These are phyloP conservation scores for Xerocomellus dryophilus DNA, from an alignment of 768 basidiomycete genomes.

Conservation along the genomic window DNA sequence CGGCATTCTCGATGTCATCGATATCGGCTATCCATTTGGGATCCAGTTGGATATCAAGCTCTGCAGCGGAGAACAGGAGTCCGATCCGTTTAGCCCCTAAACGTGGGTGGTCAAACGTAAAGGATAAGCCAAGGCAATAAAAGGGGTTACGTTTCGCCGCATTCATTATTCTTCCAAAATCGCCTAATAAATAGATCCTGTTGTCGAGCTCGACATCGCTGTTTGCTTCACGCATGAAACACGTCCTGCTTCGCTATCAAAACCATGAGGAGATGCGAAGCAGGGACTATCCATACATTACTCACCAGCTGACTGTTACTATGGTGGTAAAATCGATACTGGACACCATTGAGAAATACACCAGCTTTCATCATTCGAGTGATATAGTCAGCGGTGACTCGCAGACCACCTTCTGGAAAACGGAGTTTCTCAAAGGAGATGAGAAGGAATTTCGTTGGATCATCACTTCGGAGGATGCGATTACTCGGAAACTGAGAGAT, in stretches of 20 bases:
- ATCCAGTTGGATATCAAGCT: conserved; percentile 54
- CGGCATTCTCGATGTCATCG: conserved; percentile 52
- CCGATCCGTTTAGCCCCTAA: conserved; percentile 69
- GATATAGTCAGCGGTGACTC: conserved; percentile 54
- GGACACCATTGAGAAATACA: conserved; percentile 52
- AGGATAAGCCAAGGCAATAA: not conserved
- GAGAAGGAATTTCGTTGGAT: conserved; percentile 54
- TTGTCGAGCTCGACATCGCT: conserved; percentile 54
- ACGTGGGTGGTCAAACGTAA: not conserved
- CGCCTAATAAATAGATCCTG: conserved; percentile 55
- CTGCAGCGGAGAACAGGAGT: conserved; percentile 61
- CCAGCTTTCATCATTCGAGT: conserved; percentile 52
- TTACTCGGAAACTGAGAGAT: conserved; percentile 52
- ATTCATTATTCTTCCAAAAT: conserved; percentile 60
- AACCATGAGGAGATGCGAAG: not conserved
- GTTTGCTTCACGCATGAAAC: conserved; percentile 56
- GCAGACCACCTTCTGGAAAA: conserved; percentile 51
- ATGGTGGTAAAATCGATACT: conserved; percentile 70
- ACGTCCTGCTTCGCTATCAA: conserved; percentile 56
- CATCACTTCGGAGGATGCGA: conserved; percentile 56
- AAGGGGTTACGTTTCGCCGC: conserved; percentile 51
- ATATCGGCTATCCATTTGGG: conserved; percentile 52
- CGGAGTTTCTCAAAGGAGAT: conserved; percentile 52
- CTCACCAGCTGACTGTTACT: conserved; percentile 67
- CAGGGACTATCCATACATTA: not conserved